Base-by-base conservation (phyloP, 345 rosid species). In the Syzygium aromaticum region DNA sequence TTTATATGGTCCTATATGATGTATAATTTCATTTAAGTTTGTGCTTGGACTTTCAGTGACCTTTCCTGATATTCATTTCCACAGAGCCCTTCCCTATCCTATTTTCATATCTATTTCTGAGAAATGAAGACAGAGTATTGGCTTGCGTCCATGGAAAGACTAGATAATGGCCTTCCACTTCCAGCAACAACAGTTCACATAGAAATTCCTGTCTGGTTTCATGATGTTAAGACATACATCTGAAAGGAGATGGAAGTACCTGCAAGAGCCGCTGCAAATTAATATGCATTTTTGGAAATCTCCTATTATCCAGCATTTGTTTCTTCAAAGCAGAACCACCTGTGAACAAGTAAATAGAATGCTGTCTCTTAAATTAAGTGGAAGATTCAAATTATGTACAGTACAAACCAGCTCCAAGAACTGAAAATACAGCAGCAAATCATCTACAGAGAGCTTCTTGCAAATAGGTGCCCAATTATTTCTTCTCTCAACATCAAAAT, bases 281-380 rank as follows among this genome's bases (percentile, higher is more conserved):
- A 86, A 98, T 97, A 93, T 94, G 95, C 96, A 98, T 93, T 91
- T 96, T 98, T 2, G 99, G 98, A 86, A 96, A 94, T 88, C 97
- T 95, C 91, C 99, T 92, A 86, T 96, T 97, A 86, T 96, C 98
- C 86, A 95, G 91, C 99, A 98, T 95, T 84, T 96, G 94, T 91
- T 96, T 96, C 96, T 96, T 98, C 92, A 92, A 88, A 87, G 94
- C 93, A 88, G 93, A 94, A 90, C 99, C 94, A 89, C 99, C 99
- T 98, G 93, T 85, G 33, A 87, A 59, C 38, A 86, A 87, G 88
- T 85, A 85, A 51, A 87, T 73, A 1, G 4, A 73, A 5, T 73
- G 84, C 30, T 53, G 28, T 84, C 25, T 54, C 25, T 67, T 14
- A 54, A 56, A 77, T 87, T 86, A 53, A 52, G n/a, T 27, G 51